A percentile compares a stretch with the other conserved stretches of the same genome.
These are phyloP conservation scores for Pseudocercospora eumusae DNA, from an alignment of 2,329 filamentous ascomycete genomes.

Conservation along the genomic window DNA sequence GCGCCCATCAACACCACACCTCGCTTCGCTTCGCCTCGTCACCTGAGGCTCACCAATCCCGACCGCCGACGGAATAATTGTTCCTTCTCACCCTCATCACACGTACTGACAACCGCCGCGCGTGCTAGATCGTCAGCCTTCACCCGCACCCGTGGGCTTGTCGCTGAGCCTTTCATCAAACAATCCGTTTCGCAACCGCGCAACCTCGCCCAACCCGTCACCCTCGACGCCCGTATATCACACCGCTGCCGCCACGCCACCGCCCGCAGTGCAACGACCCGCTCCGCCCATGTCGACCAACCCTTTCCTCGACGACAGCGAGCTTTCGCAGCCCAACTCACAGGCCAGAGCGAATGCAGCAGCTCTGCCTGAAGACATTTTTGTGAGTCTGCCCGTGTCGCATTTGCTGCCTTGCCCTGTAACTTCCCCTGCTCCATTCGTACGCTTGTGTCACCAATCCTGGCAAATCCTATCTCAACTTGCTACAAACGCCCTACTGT, in stretches of 20 bases:
- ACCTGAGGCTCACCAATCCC: conserved; percentile 21
- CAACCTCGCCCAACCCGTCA: conserved; percentile 51
- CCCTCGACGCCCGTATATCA: conserved; percentile 24
- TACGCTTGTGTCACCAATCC: conserved; percentile 28
- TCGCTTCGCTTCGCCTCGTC: conserved; percentile 6
- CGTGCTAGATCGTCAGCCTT: conserved; percentile 48
- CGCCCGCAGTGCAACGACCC: conserved; percentile 55
- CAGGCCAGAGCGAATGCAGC: conserved; percentile 37
- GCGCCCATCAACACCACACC: conserved; percentile 14
- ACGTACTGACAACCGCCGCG: conserved; percentile 16
- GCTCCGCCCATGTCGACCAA: conserved; percentile 67
- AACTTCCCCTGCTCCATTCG: conserved; percentile 24
- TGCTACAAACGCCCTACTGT: conserved; percentile 6
- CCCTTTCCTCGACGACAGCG: conserved; percentile 63
- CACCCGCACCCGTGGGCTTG: conserved; percentile 40
- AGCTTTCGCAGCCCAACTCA: conserved; percentile 22
- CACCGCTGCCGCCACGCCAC: conserved; percentile 16
- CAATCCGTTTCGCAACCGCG: conserved; percentile 77
- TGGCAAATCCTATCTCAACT: conserved; percentile 19
- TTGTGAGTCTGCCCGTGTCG: conserved; percentile 61
- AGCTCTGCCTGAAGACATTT: conserved; percentile 67
- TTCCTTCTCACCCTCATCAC: neutral
- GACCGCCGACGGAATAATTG: conserved; percentile 19
- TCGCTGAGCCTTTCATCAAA: conserved; percentile 69
- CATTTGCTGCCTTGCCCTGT: conserved; percentile 20